Base-by-base conservation (phyloP, 352 stramenopile species). In the Pythium oligandrum region DNA sequence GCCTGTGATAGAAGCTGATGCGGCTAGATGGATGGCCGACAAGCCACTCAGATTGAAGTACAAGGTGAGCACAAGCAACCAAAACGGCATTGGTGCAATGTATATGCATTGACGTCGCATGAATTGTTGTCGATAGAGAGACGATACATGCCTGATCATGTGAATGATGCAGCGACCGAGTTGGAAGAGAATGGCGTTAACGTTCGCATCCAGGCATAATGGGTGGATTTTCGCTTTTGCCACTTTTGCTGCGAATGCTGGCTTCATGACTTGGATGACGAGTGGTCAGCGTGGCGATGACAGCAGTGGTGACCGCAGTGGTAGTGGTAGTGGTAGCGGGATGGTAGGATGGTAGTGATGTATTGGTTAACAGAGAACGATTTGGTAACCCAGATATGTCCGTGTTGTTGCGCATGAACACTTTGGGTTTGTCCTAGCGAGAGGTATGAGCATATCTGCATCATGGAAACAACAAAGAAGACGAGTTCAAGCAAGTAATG, bases 181-280 rank as follows among this genome's bases (percentile, higher is more conserved):
- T 55, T 47, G 38, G 49, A 55, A 35, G 35, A 38, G 36, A 55
- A 55, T 34, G 49, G 54, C 2, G 61, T 88, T 4, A 64, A 80
- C 44, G 65, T 87, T 6, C 34, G 76, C 8, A 78, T 69, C 6
- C 77, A 90, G 51, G 71, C 77, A 72, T 71, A 1, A 68, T 71
- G 2, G 71, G 81, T 46, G 67, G 42, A 12, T 31, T 8, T 1
- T 48, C 52, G 31, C n/a, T 35, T 6, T 51, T 61, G 6, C 40
- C 57, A 6, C 17, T 26, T 26, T 31, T 53, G 34, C 50, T 30
- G 38, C 12, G 12, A 42, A 42, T 42, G 49, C 49, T 26, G 17
- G 17, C 17, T 26, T 26, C 17, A 26, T 26, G 17, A 26, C 17
- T 26, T 26, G 17, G 17, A 26, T 26, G 17, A 26, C 17, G 17